A percentile compares a stretch with the other conserved stretches of the same genome.
Conservation (phyloP, 495 filamentous ascomycete genomes). For the Aspergillus wentii region DNA sequence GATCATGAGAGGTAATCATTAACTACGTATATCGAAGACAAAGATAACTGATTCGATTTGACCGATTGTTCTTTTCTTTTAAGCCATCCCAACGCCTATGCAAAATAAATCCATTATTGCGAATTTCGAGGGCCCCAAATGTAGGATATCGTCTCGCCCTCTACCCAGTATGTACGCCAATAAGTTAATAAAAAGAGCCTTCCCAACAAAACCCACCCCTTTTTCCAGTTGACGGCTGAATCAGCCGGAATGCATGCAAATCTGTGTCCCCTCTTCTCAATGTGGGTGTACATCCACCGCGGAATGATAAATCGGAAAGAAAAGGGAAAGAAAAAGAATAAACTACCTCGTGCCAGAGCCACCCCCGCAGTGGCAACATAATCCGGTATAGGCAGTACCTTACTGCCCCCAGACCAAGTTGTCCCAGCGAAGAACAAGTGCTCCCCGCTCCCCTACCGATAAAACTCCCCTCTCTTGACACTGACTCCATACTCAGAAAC, state of each 20-base stretch:
- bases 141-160: conserved; percentile 23
- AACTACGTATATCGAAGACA: too few relatives aligned
- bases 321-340: too few relatives aligned
- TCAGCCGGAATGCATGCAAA: too few relatives aligned
- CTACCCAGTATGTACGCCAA: conserved; percentile 17
- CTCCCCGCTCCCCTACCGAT: too few relatives aligned
- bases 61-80: conserved; percentile 1
- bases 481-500: conserved; percentile 97
- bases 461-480: conserved; percentile 95
- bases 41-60: too few relatives aligned
- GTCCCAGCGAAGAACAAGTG: not conserved
- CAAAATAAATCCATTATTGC: conserved; percentile 3
- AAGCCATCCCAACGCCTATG: conserved; percentile 2
- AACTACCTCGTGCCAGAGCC: not conserved
- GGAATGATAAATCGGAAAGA: too few relatives aligned
- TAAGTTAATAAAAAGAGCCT: conserved; percentile 3
- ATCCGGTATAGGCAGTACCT: too few relatives aligned
- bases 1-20: too few relatives aligned
- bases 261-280: too few relatives aligned
- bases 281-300: too few relatives aligned
- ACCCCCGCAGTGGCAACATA: too few relatives aligned
- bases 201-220: conserved; percentile 3
- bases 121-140: conserved; percentile 5
- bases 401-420: too few relatives aligned
- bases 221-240: not conserved